A percentile compares a stretch with the other conserved stretches of the same genome.
phyloP scores from a whole-genome alignment of 345 rosid species.

The Aurinia saxatilis region DNA sequence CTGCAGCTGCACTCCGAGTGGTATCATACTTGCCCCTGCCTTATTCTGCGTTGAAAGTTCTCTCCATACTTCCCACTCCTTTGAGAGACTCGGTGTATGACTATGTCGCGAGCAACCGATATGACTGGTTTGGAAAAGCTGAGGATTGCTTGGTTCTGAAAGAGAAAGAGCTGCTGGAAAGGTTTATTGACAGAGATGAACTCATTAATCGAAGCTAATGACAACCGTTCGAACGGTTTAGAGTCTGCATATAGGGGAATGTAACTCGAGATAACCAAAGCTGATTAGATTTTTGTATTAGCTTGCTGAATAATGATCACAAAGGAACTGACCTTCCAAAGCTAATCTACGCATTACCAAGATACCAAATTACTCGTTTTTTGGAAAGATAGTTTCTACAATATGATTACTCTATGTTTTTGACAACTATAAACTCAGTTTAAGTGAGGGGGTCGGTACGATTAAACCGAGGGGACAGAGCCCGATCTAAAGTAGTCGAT shows the following conservation, averaged over 20 bases:
- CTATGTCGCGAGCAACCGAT: constrained; percentile 61
- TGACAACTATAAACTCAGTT: too few relatives aligned
- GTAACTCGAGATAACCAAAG: neutral
- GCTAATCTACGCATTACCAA: neutral
- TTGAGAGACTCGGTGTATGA: constrained; percentile 72
- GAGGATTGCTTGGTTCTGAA: constrained; percentile 62
- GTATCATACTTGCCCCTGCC: constrained; percentile 71
- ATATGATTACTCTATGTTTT: too few relatives aligned
- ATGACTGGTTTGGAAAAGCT: constrained; percentile 72
- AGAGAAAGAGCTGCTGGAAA: constrained; percentile 60
- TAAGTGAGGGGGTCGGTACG: too few relatives aligned
- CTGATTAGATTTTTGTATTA: neutral
- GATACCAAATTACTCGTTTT: too few relatives aligned
- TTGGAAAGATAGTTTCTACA: too few relatives aligned
- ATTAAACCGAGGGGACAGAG: too few relatives aligned
- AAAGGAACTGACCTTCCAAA: neutral
- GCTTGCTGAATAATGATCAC: neutral
- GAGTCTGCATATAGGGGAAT: neutral
- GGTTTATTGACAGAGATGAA: constrained; percentile 80
- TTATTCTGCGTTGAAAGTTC: constrained; percentile 54
- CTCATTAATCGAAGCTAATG: constrained; percentile 30
- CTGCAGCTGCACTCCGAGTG: constrained; percentile 79
- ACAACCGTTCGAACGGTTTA: neutral
- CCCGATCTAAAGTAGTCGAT: too few relatives aligned
- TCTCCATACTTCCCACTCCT: constrained; percentile 58